Evolutionary conservation across 139 green algal species (phyloP).

Genomic region (Chlorella sp.): DNA sequence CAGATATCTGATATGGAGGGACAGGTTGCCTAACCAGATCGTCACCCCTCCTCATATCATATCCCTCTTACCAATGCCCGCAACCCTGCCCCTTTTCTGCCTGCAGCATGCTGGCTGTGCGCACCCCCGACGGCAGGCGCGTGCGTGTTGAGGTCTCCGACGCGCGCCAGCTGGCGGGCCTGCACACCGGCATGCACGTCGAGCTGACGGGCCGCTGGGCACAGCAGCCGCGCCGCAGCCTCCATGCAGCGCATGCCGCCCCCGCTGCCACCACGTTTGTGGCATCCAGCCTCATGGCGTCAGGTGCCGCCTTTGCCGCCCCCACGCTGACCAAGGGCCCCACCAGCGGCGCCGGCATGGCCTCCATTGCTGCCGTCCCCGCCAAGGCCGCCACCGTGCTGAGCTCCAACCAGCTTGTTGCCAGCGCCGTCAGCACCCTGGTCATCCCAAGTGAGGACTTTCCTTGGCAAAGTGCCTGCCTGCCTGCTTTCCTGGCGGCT

Average conservation of each 20-base stretch:
- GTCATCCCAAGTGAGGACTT: slow-evolving; percentile 17
- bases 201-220: neutral
- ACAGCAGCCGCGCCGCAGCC: neutral
- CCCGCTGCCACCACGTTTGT: neutral
- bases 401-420: slow-evolving; percentile 9
- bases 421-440: neutral
- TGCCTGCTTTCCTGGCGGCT: too few species aligned
- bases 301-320: neutral
- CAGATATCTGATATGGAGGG: too few species aligned
- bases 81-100: neutral
- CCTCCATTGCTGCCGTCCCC: neutral
- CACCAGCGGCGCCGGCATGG: too few species aligned
- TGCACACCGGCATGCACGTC: slow-evolving; percentile 21
- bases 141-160: neutral
- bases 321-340: neutral
- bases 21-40: too few species aligned
- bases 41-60: too few species aligned
- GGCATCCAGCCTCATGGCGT: neutral
- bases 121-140: neutral
- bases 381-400: neutral
- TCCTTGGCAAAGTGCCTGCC: too few species aligned
- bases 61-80: neutral
- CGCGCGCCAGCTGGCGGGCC: neutral
- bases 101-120: slow-evolving; percentile 14
- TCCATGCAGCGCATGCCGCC: neutral